Conservation (phyloP, 1,139 yeast genomes). For the Saccharomyces hybrid region DNA sequence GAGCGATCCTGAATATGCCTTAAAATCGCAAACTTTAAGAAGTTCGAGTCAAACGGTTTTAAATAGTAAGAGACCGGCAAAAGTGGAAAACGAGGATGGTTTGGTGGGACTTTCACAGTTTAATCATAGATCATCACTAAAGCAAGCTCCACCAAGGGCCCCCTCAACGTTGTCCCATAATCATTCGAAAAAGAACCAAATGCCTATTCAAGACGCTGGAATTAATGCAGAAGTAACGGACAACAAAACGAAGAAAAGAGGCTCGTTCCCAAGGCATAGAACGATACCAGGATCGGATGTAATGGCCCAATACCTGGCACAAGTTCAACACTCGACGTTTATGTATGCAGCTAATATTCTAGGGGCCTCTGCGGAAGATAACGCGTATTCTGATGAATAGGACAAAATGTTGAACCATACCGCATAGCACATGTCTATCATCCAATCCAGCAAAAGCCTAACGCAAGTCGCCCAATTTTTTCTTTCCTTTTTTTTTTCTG, state of each 20-base stretch:
- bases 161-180: conserved; percentile 2
- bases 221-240: neutral
- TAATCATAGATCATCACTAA: neutral
- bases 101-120: neutral
- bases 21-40: neutral
- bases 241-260: conserved; percentile 9
- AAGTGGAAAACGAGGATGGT: neutral
- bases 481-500: neutral
- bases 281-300: conserved; percentile 62
- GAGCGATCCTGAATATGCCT: conserved; percentile 3
- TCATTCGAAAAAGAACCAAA: neutral
- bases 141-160: conserved; percentile 5
- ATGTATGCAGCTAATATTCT: conserved; percentile 50
- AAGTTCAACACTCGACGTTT: conserved; percentile 54
- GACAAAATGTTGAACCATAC: neutral
- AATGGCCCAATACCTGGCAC: conserved; percentile 70
- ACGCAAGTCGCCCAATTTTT: neutral
- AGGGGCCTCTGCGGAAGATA: conserved; percentile 33
- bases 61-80: neutral
- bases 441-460: neutral
- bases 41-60: neutral
- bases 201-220: neutral
- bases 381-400: conserved; percentile 20
- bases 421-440: neutral
- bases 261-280: conserved; percentile 14